A percentile compares a stretch with the other conserved stretches of the same genome.
These are phyloP conservation scores for Ophiosphaerella korrae DNA, from an alignment of 2,329 filamentous ascomycete species.

Conservation along the genomic window DNA sequence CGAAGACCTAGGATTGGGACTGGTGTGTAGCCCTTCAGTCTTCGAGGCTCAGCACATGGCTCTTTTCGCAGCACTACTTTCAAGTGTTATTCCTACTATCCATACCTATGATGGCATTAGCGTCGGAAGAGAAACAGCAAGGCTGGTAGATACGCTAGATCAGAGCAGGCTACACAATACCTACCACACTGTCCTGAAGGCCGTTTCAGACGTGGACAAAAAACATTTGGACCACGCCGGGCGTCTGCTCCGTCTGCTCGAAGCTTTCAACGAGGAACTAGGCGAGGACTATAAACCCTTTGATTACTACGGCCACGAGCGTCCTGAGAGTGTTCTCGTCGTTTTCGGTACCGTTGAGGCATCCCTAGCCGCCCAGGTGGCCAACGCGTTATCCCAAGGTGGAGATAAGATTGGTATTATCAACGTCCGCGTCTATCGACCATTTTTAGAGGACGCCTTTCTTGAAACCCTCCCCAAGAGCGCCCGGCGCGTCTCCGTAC, in stretches of 20 bases:
- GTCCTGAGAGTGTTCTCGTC: constrained; percentile 82
- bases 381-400: constrained; percentile 70
- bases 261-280: constrained; percentile 84
- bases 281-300: constrained; percentile 92
- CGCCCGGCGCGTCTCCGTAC: constrained; percentile 76
- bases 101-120: constrained; percentile 89
- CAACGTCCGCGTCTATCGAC: constrained; percentile 91
- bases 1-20: constrained; percentile 86
- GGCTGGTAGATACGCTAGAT: constrained; percentile 81
- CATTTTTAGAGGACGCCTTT: constrained; percentile 95
- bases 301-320: constrained; percentile 86
- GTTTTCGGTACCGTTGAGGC: constrained; percentile 92
- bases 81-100: constrained; percentile 77
- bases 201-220: constrained; percentile 66
- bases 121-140: constrained; percentile 79
- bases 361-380: constrained; percentile 82
- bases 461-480: constrained; percentile 78
- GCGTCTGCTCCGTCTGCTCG: constrained; percentile 72
- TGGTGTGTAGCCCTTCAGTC: constrained; percentile 82
- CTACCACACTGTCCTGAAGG: constrained; percentile 70
- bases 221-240: constrained; percentile 73
- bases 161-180: constrained; percentile 70
- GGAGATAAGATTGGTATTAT: constrained; percentile 83
- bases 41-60: constrained; percentile 97
- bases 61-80: constrained; percentile 81